Base-by-base conservation (phyloP, 176 grass and related monocot species). In the Dendrocalamus sinicus region DNA sequence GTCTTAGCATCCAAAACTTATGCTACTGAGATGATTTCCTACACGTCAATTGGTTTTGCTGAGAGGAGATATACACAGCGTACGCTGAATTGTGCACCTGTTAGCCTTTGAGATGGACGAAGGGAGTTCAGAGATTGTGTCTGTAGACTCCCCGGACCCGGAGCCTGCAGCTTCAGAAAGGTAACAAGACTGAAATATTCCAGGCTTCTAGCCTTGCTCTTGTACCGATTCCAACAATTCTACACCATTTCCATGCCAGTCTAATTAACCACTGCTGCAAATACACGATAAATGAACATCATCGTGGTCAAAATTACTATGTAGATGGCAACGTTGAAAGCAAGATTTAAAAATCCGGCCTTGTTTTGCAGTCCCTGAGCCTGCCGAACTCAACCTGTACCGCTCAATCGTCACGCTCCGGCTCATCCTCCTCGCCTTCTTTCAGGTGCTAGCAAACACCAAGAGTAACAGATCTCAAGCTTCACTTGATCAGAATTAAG, bases 161-260 rank as follows among this genome's bases (percentile, higher is more conserved):
- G 78, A 60, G 22, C 66, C 52, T 68, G 68, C 45, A 77, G 7
- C 88, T 70, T 52, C 83, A 72, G 54, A 82, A 46, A 90, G 65
- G 88, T 86, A 3, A 60, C 59, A 11, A n/a, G n/a, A 59, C 57
- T 9, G 10, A 0, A 20, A 28, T 40, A 40, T 40, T 40, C 9
- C 9, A 46, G 9, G 6, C 8, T 54, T 47, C 32, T 60, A 14
- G 10, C 45, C 45, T 19, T 60, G 57, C 26, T 19, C 7, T 43
- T 64, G 5, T 71, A 3, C 32, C 48, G 43, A 12, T 73, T 32
- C 67, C 39, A 30, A 3, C 57, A 70, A 26, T 4, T 40, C 3
- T 5, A 37, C 12, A 24, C 12, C 16, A 17, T 26, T 24, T 72
- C 43, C 37, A 50, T 51, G 66, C 2, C 14, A 20, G 15, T 48